Evolutionary conservation across 176 grass and related monocot species (phyloP).

Genomic region (Thalia dealbata): DNA sequence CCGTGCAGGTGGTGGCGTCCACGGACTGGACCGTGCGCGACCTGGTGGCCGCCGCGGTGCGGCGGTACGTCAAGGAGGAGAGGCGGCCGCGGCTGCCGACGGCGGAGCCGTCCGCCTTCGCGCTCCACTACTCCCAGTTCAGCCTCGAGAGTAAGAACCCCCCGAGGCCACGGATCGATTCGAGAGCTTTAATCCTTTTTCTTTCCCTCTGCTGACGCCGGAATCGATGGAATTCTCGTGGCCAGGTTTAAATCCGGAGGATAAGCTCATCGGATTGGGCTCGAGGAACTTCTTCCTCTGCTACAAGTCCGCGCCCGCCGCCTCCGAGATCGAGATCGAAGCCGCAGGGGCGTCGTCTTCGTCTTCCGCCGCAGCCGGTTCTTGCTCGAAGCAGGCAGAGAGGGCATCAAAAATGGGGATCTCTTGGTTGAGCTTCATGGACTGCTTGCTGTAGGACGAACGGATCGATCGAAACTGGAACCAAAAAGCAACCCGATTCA

Average conservation of each 20-base stretch:
- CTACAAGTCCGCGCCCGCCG: conserved; percentile 17
- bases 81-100: conserved; percentile 42
- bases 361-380: neutral
- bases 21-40: conserved; percentile 70
- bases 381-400: conserved; percentile 20
- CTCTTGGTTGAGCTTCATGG: conserved; percentile 34
- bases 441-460: conserved; percentile 25
- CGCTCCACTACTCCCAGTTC: conserved; percentile 90
- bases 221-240: neutral
- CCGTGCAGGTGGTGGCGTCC: conserved; percentile 75
- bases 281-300: conserved; percentile 97
- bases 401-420: conserved; percentile 4
- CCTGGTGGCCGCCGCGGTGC: conserved; percentile 43
- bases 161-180: too few relatives aligned
- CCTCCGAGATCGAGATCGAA: neutral
- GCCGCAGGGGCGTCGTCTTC: conserved; percentile 18
- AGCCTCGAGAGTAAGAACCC: conserved; percentile 65
- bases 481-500: too few relatives aligned
- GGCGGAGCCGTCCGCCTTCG: conserved; percentile 34
- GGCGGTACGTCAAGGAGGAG: conserved; percentile 66
- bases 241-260: conserved; percentile 50
- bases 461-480: neutral
- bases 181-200: neutral
- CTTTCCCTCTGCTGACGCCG: too few relatives aligned
- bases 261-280: conserved; percentile 60